These are phyloP conservation scores for Penicillium lividum DNA, from an alignment of 495 filamentous ascomycete species.

Conservation along the genomic window DNA sequence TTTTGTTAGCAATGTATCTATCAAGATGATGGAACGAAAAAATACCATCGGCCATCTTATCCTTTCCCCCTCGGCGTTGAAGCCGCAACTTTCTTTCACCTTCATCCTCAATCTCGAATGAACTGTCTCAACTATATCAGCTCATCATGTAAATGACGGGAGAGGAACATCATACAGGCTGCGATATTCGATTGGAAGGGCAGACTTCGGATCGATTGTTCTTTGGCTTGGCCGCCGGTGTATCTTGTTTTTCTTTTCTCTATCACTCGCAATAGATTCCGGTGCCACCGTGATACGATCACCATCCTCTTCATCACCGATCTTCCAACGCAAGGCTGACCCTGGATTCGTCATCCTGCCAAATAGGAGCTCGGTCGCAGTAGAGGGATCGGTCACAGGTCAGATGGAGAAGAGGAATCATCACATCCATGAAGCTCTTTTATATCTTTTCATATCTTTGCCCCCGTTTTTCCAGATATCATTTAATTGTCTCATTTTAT, in stretches of 20 bases:
- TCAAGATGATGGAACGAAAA: neutral
- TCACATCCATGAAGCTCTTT: no score
- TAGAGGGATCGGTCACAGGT: no score
- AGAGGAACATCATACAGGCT: conserved; percentile 31
- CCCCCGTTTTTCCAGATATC: no score
- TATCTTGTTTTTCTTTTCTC: no score
- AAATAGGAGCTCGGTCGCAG: no score
- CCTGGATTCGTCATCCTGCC: neutral
- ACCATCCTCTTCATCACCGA: neutral
- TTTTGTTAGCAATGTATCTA: neutral
- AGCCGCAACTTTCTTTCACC: conserved; percentile 1
- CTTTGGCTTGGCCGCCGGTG: no score
- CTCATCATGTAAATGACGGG: neutral
- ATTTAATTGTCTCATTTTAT: no score
- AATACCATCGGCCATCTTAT: conserved; percentile 12
- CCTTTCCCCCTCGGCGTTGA: conserved; percentile 1
- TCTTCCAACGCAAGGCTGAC: conserved; percentile 1
- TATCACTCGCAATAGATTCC: no score
- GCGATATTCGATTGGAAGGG: conserved; percentile 30
- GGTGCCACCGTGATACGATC: neutral
- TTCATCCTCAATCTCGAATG: conserved; percentile 16
- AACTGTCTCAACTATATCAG: neutral
- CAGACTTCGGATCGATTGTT: conserved; percentile 14
- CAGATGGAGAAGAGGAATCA: no score
- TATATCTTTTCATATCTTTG: no score